Conservation (phyloP, 2,329 filamentous ascomycete genomes). For the Botrytis pseudocinerea region DNA sequence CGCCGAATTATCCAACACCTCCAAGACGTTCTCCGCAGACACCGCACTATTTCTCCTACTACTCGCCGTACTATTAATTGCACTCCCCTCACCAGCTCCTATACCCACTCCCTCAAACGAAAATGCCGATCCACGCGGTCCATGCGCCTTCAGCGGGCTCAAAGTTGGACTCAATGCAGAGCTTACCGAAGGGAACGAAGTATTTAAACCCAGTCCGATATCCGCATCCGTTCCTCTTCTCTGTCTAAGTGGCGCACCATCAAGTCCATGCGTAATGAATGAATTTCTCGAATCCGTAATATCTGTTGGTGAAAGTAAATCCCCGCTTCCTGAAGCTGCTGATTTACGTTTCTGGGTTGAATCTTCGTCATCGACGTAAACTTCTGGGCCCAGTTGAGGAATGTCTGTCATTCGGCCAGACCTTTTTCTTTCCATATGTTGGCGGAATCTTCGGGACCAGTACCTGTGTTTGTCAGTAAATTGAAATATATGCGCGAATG, state of each 20-base stretch:
- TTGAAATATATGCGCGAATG: background rate
- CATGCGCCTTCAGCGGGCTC: constrained; percentile 37
- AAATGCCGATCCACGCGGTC: constrained; percentile 41
- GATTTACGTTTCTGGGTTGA: constrained; percentile 30
- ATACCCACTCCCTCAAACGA: constrained; percentile 34
- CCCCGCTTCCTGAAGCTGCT: constrained; percentile 24
- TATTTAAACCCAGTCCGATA: constrained; percentile 16
- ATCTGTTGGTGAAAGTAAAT: constrained; percentile 36
- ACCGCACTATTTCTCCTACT: constrained; percentile 68
- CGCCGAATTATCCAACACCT: constrained; percentile 82
- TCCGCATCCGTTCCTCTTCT: constrained; percentile 30
- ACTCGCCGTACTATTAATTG: constrained; percentile 44
- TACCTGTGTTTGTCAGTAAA: constrained; percentile 52
- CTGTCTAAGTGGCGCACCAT: constrained; percentile 32
- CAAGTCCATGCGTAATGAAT: constrained; percentile 38
- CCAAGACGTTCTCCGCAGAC: constrained; percentile 74
- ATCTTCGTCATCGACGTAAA: constrained; percentile 81
- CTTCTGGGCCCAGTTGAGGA: constrained; percentile 82
- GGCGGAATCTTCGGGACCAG: constrained; percentile 81
- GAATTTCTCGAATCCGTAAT: constrained; percentile 33
- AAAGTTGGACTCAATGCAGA: constrained; percentile 29
- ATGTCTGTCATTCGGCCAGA: constrained; percentile 74
- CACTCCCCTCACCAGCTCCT: constrained; percentile 25
- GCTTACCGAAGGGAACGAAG: constrained; percentile 26
- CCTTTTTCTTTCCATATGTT: constrained; percentile 69